A percentile compares a stretch with the other conserved stretches of the same genome.
Conservation (phyloP, 2,329 filamentous ascomycete species). For the Fulvia fulva region DNA sequence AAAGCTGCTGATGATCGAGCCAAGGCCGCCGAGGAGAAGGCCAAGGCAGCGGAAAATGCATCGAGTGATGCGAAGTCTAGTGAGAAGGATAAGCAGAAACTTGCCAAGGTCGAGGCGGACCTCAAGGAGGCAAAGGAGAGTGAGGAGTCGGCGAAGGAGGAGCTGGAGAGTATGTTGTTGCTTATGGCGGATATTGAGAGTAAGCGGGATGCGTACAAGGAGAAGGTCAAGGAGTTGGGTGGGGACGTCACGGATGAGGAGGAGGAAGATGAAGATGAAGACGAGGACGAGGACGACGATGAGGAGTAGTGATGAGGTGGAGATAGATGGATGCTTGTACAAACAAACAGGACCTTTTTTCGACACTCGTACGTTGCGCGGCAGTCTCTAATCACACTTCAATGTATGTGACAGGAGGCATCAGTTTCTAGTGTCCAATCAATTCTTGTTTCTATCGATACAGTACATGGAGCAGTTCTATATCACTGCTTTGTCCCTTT, state of each 20-base stretch:
- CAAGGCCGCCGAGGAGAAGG: conserved; percentile 12
- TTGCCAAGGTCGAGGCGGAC: conserved; percentile 16
- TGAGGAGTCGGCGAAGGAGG: conserved; percentile 20
- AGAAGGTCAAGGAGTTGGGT: conserved; percentile 28
- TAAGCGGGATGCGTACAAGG: conserved; percentile 34
- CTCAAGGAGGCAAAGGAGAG: conserved; percentile 12
- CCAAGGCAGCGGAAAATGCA: conserved; percentile 9
- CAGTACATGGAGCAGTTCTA: neutral
- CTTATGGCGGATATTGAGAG: conserved; percentile 47
- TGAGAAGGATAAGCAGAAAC: conserved; percentile 5
- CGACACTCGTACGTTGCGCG: neutral
- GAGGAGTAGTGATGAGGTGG: conserved; percentile 16
- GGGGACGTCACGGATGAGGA: conserved; percentile 33
- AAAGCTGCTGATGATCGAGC: conserved; percentile 13
- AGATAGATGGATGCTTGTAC: neutral
- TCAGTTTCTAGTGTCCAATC: neutral
- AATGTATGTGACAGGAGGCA: too few species aligned
- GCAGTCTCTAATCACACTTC: too few species aligned
- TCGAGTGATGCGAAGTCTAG: conserved; percentile 3
- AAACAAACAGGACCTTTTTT: neutral
- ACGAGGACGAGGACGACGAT: conserved; percentile 27
- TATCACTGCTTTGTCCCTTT: neutral
- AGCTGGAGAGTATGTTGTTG: conserved; percentile 36
- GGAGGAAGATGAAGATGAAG: conserved; percentile 29
- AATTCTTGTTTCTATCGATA: neutral